Evolutionary conservation across 1,139 yeast species (phyloP).

Genomic region (Lipomyces yarrowii): DNA sequence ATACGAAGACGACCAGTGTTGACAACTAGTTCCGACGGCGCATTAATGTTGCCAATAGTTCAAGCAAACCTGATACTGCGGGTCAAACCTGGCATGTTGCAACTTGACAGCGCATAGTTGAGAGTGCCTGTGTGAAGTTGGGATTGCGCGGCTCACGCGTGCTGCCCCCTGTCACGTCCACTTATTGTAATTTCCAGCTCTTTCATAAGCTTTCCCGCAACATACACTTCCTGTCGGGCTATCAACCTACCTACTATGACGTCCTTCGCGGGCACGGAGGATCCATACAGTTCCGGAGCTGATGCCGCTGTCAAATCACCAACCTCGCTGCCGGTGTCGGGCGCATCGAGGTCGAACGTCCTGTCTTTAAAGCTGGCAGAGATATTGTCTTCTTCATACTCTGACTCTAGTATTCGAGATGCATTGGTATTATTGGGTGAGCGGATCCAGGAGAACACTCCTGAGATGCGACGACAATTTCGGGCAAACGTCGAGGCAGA

Average conservation of each 20-base stretch:
- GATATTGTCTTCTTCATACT: conserved; percentile 44
- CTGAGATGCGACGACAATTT: conserved; percentile 54
- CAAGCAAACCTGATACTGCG: too few species aligned
- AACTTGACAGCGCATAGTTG: not conserved
- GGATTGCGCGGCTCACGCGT: not conserved
- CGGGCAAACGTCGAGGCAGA: conserved; percentile 74
- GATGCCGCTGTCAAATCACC: conserved; percentile 21
- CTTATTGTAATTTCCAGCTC: too few species aligned
- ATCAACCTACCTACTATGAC: conserved; percentile 8
- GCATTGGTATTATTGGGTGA: conserved; percentile 43
- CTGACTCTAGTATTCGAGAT: conserved; percentile 42
- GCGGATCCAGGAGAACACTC: conserved; percentile 40
- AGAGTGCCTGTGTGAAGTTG: not conserved
- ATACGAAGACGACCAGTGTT: conserved; percentile 1
- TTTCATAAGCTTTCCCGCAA: not conserved
- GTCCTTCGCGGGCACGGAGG: conserved; percentile 15
- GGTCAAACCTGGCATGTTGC: not conserved
- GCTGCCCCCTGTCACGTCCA: too few species aligned
- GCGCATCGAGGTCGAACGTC: conserved; percentile 22
- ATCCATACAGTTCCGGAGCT: conserved; percentile 1
- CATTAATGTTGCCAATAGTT: not conserved
- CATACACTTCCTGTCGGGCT: not conserved
- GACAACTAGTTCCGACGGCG: not conserved
- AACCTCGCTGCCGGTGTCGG: conserved; percentile 17
- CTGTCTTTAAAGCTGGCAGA: conserved; percentile 30